Evolutionary conservation across 2,329 filamentous ascomycete species (phyloP).

Genomic region (Endocalyx cinctus): DNA sequence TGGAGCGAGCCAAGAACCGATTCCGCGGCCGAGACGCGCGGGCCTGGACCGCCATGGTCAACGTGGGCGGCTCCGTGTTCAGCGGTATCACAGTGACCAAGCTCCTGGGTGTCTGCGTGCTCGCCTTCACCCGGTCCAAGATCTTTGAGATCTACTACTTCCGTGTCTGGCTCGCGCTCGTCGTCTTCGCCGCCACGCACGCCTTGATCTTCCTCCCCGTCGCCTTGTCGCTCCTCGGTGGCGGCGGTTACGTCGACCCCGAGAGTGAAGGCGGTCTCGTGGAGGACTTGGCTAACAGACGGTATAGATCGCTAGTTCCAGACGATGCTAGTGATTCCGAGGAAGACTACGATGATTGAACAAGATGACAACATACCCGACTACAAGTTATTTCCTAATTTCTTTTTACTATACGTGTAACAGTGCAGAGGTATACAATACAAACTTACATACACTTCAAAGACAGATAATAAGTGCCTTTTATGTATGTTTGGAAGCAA

Average conservation of each 20-base stretch:
- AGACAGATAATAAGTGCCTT: too few relatives aligned
- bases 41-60: constrained; percentile 89
- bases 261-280: constrained; percentile 85
- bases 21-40: constrained; percentile 80
- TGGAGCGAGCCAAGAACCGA: constrained; percentile 73
- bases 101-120: constrained; percentile 81
- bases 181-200: constrained; percentile 83
- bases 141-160: constrained; percentile 99
- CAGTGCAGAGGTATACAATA: too few relatives aligned
- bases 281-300: constrained; percentile 76
- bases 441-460: too few relatives aligned
- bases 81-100: constrained; percentile 96
- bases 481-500: too few relatives aligned
- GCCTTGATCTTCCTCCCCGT: constrained; percentile 90
- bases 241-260: constrained; percentile 81
- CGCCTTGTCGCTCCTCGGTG: constrained; percentile 78
- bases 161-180: constrained; percentile 88
- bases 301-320: constrained; percentile 72
- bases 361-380: neutral
- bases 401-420: too few relatives aligned
- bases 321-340: constrained; percentile 72
- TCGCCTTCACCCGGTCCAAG: constrained; percentile 94
- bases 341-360: constrained; percentile 56
- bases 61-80: constrained; percentile 91
- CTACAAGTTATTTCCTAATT: neutral